These are phyloP conservation scores for Tremellales sp. DNA, from an alignment of 1,284 basidiomycete species.

Conservation along the genomic window DNA sequence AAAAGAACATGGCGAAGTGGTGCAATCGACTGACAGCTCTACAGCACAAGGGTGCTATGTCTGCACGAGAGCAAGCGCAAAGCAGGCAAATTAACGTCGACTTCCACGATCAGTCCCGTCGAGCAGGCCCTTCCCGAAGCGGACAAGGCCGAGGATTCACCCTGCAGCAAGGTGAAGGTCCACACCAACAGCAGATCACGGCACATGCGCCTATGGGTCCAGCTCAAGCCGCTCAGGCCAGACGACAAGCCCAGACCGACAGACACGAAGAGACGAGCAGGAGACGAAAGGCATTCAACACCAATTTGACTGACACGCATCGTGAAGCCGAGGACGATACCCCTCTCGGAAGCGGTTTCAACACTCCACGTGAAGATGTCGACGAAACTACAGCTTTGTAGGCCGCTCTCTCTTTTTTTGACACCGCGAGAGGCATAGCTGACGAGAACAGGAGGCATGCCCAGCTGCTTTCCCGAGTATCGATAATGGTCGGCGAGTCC, in stretches of 20 bases:
- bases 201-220: conserved; percentile 32
- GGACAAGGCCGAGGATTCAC: conserved; percentile 30
- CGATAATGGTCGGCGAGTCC: conserved; percentile 65
- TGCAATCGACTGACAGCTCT: neutral
- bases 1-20: neutral
- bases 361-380: conserved; percentile 43
- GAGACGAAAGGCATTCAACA: conserved; percentile 57
- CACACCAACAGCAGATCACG: conserved; percentile 35
- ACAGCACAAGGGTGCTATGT: conserved; percentile 75
- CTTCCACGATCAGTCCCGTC: conserved; percentile 51
- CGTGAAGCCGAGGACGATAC: neutral
- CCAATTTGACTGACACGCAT: conserved; percentile 57
- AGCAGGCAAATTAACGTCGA: conserved; percentile 72
- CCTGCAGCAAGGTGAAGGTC: conserved; percentile 13
- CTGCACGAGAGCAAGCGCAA: conserved; percentile 68
- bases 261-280: conserved; percentile 38
- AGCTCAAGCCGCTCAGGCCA: conserved; percentile 39
- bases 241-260: conserved; percentile 34
- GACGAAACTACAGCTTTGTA: conserved; percentile 43
- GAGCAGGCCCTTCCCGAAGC: conserved; percentile 5
- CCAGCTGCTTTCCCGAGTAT: conserved; percentile 65
- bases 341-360: conserved; percentile 25
- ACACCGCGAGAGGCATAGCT: neutral
- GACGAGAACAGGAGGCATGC: conserved; percentile 64
- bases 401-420: conserved; percentile 11